These are phyloP conservation scores for Penicillium sp. DNA, from an alignment of 2,329 filamentous ascomycete genomes.

Conservation along the genomic window DNA sequence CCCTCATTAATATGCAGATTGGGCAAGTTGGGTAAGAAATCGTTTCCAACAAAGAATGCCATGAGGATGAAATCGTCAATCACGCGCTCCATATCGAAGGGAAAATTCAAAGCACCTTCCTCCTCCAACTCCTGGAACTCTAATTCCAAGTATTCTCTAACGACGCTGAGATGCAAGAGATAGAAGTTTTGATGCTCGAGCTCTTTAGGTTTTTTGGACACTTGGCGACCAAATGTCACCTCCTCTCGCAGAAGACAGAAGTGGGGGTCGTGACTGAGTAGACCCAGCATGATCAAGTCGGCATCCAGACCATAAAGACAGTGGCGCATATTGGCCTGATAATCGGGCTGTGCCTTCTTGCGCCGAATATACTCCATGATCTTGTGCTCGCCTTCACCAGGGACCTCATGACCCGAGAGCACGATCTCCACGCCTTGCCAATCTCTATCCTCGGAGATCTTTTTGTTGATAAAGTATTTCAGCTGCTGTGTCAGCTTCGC, in stretches of 20 bases:
- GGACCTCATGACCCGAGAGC: conserved; percentile 94
- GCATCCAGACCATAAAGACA: conserved; percentile 97
- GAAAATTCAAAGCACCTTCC: conserved; percentile 67
- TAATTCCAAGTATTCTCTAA: conserved; percentile 92
- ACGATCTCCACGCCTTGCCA: conserved; percentile 98
- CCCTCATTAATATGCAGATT: conserved; percentile 98
- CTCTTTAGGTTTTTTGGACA: conserved; percentile 87
- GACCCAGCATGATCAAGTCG: conserved; percentile 96
- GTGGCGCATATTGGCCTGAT: conserved; percentile 90
- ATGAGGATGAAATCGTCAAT: conserved; percentile 99
- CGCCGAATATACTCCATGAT: conserved; percentile 99
- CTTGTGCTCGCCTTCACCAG: conserved; percentile 97
- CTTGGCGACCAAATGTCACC: conserved; percentile 90
- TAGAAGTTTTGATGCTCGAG: conserved; percentile 99
- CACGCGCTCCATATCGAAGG: conserved; percentile 90
- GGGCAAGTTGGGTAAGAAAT: conserved; percentile 95
- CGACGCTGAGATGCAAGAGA: conserved; percentile 93
- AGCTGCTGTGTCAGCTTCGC: conserved; percentile 89
- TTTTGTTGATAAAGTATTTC: conserved; percentile 99
- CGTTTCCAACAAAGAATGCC: conserved; percentile 99
- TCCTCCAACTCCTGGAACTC: conserved; percentile 92
- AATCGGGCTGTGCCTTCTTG: conserved; percentile 89
- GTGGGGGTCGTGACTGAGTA: conserved; percentile 96
- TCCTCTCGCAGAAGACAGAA: conserved; percentile 97
- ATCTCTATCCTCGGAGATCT: conserved; percentile 92